Conservation (phyloP, 768 basidiomycete genomes). For the Hygrocybe coccinea region DNA sequence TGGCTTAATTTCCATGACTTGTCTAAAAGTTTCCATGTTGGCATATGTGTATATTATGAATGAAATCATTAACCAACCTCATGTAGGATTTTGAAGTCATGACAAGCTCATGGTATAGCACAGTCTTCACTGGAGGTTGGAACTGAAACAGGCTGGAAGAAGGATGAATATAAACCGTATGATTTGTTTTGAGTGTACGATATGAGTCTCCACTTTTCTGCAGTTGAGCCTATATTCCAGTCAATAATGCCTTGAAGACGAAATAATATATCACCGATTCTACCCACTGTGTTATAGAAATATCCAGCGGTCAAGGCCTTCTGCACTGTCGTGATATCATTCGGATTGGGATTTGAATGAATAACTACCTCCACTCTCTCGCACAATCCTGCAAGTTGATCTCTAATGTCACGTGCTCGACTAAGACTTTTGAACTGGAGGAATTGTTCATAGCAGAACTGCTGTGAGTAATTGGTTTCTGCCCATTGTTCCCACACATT, state of each 20-base stretch:
- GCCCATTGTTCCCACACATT: conserved; percentile 99
- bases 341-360: conserved; percentile 81
- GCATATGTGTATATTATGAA: not conserved
- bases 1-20: conserved; percentile 98
- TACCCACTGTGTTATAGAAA: conserved; percentile 85
- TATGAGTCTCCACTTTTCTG: conserved; percentile 97
- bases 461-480: conserved; percentile 94
- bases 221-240: conserved; percentile 61
- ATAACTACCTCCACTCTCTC: conserved; percentile 96
- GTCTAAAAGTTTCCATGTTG: conserved; percentile 38
- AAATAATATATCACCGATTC: not conserved
- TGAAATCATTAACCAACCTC: conserved; percentile 42
- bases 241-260: not conserved
- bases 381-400: conserved; percentile 91
- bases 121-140: conserved; percentile 86
- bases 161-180: conserved; percentile 95
- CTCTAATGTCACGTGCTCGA: conserved; percentile 92
- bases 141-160: conserved; percentile 92
- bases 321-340: conserved; percentile 89
- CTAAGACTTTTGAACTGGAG: conserved; percentile 92
- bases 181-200: conserved; percentile 91
- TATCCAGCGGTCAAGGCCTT: conserved; percentile 95
- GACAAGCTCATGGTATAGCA: conserved; percentile 95
- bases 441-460: conserved; percentile 95
- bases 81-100: conserved; percentile 98